Base-by-base conservation (phyloP, 805 yeast species). In the Pichia cabralensis region DNA sequence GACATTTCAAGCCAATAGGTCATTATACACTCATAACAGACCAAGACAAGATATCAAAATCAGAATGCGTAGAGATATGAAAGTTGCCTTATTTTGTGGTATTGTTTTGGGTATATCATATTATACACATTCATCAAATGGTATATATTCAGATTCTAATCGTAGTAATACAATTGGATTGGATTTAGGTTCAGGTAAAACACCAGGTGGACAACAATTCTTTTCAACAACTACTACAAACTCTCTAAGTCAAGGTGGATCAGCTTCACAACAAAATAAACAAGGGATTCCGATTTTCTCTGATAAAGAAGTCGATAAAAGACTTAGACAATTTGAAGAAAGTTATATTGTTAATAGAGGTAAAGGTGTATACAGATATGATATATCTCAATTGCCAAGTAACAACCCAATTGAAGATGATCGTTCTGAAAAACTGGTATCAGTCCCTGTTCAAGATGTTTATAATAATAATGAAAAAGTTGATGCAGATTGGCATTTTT, bases 351-450 rank as follows among this genome's bases (percentile, higher is more conserved):
- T 89, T 15, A 78, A 81, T 45, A 68, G 96, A 39, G 88, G 89
- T 10, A 78, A 80, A 41, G 97, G 97, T 15, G 89, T 92, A 14
- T 55, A 75, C 9, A 67, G 98, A 38, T 89, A 86, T 52, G 98
- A 92, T 54, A 71, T 85, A 19, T 71, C 92, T 25, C 98, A 92
- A 58, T 61, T 92, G 34, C 81, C 96, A 8, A 80, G 94, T 28
- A 92, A 92, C 55, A 76, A 80, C 35, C 97, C 97, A 9, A 84
- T 88, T 43, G 98, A 92, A 55, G 98, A 92, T 54, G 95, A 84
- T 50, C 73, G 92, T 40, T 72, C 89, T 2, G 97, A 88, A 51
- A 80, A 79, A 42, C 74, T 82, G 23, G 72, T 81, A 8, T 81
- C 80, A 36, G 77, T 78, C 1, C 83, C 86, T 6, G 62, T 80